These are phyloP conservation scores for Acorus calamus DNA, from an alignment of 106 monocot species.

Conservation along the genomic window DNA sequence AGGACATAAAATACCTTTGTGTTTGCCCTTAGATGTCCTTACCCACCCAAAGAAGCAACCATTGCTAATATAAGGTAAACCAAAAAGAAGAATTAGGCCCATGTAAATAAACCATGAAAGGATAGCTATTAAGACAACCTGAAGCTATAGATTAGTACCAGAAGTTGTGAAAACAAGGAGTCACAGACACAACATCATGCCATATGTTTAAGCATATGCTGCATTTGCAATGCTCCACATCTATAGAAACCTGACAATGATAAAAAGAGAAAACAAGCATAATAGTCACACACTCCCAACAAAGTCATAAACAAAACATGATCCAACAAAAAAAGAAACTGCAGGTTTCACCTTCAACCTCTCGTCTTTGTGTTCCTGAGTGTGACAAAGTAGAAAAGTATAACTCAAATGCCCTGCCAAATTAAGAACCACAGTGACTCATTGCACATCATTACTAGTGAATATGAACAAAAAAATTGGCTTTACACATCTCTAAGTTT, in stretches of 20 bases:
- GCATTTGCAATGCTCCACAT: constrained; percentile 90
- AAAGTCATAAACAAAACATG: constrained; percentile 6
- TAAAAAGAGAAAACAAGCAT: constrained; percentile 1
- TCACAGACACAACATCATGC: constrained; percentile 98
- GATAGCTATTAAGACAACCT: not conserved
- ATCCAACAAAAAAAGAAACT: constrained; percentile 1
- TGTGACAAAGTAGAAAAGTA: constrained; percentile 34
- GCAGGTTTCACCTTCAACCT: constrained; percentile 35
- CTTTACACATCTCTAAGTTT: not conserved
- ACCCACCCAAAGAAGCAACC: constrained; percentile 96
- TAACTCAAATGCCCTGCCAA: constrained; percentile 65
- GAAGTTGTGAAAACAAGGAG: constrained; percentile 97
- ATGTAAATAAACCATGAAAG: constrained; percentile 4
- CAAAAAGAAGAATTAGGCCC: not conserved
- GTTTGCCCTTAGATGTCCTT: constrained; percentile 47
- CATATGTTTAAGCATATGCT: constrained; percentile 97
- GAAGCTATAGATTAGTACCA: constrained; percentile 39
- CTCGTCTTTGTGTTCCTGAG: constrained; percentile 16
- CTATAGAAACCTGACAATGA: constrained; percentile 51
- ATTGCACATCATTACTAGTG: not conserved
- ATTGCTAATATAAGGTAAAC: constrained; percentile 36
- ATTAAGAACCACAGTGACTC: not conserved
- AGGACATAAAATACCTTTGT: constrained; percentile 46
- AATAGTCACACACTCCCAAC: not conserved
- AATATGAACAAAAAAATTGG: not conserved